Evolutionary conservation across 257 asterid species (phyloP).

Genomic region (Phtheirospermum japonicum): DNA sequence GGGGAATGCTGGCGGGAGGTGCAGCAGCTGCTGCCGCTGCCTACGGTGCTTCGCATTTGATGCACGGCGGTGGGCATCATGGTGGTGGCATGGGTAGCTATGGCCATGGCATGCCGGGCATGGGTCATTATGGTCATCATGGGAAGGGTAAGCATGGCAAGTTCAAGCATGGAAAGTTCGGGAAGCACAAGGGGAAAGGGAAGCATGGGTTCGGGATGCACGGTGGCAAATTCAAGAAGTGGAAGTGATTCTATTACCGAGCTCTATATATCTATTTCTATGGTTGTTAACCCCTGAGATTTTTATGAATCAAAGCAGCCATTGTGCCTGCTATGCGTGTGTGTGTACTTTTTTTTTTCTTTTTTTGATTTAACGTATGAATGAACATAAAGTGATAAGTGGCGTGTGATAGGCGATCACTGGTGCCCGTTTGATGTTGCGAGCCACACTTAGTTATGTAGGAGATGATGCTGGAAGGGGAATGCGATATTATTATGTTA

Average conservation of each 20-base stretch:
- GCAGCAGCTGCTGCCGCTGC: conserved; percentile 91
- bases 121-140: conserved; percentile 40
- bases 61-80: conserved; percentile 38
- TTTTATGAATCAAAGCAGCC: conserved; percentile 30
- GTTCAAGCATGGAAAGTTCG: conserved; percentile 51
- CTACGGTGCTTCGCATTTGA: conserved; percentile 59
- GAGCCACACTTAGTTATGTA: background rate
- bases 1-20: conserved; percentile 68
- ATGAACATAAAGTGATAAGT: conserved; percentile 12
- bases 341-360: background rate
- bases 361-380: background rate
- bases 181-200: conserved; percentile 44
- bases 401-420: conserved; percentile 10
- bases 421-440: background rate
- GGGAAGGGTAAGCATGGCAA: conserved; percentile 45
- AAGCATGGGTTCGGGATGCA: conserved; percentile 48
- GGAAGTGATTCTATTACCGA: conserved; percentile 53
- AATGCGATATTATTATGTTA: background rate
- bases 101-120: conserved; percentile 15
- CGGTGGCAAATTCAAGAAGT: conserved; percentile 79
- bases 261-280: background rate
- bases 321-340: conserved; percentile 7
- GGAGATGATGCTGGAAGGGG: background rate
- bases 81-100: conserved; percentile 26
- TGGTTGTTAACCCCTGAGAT: conserved; percentile 4